Conservation (phyloP, 2,329 filamentous ascomycete species). For the Teratosphaeria epicoccoides region DNA sequence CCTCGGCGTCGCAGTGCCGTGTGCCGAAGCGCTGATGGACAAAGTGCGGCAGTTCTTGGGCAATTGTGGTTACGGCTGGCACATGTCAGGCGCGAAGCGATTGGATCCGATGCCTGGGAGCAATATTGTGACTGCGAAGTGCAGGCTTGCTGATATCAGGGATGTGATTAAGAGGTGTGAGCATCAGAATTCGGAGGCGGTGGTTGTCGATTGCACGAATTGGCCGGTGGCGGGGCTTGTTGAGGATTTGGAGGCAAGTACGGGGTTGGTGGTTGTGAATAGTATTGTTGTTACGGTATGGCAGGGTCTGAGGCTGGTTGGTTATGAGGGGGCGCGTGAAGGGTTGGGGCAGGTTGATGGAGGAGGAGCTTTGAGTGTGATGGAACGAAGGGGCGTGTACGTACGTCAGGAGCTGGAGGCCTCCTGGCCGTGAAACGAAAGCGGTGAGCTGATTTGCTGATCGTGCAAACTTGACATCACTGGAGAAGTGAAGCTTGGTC, state of each 20-base stretch:
- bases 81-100: conserved; percentile 3
- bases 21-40: conserved; percentile 7
- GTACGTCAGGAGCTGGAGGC: too few species aligned
- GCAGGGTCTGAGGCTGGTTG: conserved; percentile 18
- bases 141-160: conserved; percentile 13
- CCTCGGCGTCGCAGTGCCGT: conserved; percentile 14
- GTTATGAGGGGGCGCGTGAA: conserved; percentile 1
- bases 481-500: not conserved
- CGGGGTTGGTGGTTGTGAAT: conserved; percentile 23
- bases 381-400: too few species aligned
- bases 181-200: conserved; percentile 18
- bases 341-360: conserved; percentile 11
- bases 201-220: conserved; percentile 27
- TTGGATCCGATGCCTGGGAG: conserved; percentile 7
- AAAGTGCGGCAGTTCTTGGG: conserved; percentile 11
- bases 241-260: conserved; percentile 21
- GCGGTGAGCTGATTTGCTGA: too few species aligned
- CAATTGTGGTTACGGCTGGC: conserved; percentile 7
- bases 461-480: not conserved
- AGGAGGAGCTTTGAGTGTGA: not conserved
- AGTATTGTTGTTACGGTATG: conserved; percentile 27
- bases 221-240: conserved; percentile 22
- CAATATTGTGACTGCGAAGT: conserved; percentile 13
- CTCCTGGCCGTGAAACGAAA: too few species aligned
- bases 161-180: conserved; percentile 19